Base-by-base conservation (phyloP, 1,284 basidiomycete genomes). In the Cutaneotrichosporon mucoides region DNA sequence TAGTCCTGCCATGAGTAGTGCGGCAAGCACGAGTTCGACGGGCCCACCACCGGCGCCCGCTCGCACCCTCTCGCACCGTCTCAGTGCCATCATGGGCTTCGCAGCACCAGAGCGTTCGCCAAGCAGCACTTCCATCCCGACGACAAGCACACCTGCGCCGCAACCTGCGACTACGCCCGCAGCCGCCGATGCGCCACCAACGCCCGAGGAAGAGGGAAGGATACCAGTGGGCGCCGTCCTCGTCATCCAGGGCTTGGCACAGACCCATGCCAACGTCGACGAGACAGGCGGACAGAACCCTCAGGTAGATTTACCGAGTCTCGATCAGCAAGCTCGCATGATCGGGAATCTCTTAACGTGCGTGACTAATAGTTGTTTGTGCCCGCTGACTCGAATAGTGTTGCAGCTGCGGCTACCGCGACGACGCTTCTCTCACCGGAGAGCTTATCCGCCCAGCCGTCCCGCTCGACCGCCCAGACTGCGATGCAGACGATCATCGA, bases 231-330 rank as follows among this genome's bases (percentile, higher is more conserved):
- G 76, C 1, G 74, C 76, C 0, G 74, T 78, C 11, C 64, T 78
- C 44, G 70, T 78, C 37, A 74, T 78, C 24, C 76, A 78, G 55
- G 76, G 76, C 13, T 56, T 78, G 13, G 76, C 75, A 4, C 76
- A 78, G 60, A 78, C 76, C 3, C 68, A 70, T 33, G 62, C 66
- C 38, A 59, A 58, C 13, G 55, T 62, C 3, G 59, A 42, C 8
- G 48, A 10, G 15, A 49, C 34, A n/a, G 41, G 33, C 34, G 43
- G 46, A 33, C 35, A 33, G 35, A 40, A 43, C 33, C 54, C 55
- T 6, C 35, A 59, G 13, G 38, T 63, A 51, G 59, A 61, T 24
- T 59, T 61, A 2, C 57, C 68, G 1, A 69, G 65, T 5, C 58
- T 78, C 34, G 71, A 73, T 13, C 64, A 69, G 34, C 76, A 78